phyloP scores from a whole-genome alignment of 108 stramenopile genomes.

The Pelagomonas calceolata region DNA sequence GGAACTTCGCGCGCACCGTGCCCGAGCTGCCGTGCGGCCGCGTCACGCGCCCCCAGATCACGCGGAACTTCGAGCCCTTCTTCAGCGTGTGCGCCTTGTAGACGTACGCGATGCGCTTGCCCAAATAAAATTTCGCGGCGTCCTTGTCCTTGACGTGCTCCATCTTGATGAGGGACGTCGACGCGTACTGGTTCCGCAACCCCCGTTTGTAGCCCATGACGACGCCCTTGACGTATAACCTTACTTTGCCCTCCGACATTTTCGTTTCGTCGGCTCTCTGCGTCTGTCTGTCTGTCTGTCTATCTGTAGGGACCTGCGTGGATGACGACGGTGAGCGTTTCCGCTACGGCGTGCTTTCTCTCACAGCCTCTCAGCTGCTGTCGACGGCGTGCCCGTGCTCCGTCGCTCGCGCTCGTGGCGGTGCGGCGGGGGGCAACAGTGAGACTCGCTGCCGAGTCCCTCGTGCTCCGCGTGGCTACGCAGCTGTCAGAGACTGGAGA shows the following conservation, averaged over 20 bases:
- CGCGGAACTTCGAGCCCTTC: slow-evolving; percentile 85
- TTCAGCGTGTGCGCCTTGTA: slow-evolving; percentile 73
- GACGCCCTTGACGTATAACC: slow-evolving; percentile 93
- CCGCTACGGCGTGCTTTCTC: too few relatives aligned
- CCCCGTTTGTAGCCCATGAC: slow-evolving; percentile 96
- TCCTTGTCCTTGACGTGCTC: slow-evolving; percentile 83
- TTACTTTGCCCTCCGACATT: slow-evolving; percentile 13
- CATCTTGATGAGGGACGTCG: slow-evolving; percentile 94
- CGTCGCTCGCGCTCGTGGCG: too few relatives aligned
- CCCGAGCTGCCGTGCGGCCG: slow-evolving; percentile 93
- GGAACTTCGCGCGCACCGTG: slow-evolving; percentile 96
- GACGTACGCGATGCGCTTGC: slow-evolving; percentile 96
- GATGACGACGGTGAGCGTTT: too few relatives aligned
- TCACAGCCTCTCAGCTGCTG: too few relatives aligned
- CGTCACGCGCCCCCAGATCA: slow-evolving; percentile 96
- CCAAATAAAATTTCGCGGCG: slow-evolving; percentile 88
- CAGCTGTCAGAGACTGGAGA: too few relatives aligned
- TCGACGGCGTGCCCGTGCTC: too few relatives aligned
- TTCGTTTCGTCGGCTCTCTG: too few relatives aligned
- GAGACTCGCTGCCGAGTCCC: too few relatives aligned
- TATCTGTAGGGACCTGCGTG: too few relatives aligned
- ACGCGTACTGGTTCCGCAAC: slow-evolving; percentile 87
- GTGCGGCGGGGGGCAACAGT: too few relatives aligned
- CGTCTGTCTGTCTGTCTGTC: too few relatives aligned
- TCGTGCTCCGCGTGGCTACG: too few relatives aligned